Conservation (phyloP, 75 land plant genomes). For the Isoetes taiwanensis region DNA sequence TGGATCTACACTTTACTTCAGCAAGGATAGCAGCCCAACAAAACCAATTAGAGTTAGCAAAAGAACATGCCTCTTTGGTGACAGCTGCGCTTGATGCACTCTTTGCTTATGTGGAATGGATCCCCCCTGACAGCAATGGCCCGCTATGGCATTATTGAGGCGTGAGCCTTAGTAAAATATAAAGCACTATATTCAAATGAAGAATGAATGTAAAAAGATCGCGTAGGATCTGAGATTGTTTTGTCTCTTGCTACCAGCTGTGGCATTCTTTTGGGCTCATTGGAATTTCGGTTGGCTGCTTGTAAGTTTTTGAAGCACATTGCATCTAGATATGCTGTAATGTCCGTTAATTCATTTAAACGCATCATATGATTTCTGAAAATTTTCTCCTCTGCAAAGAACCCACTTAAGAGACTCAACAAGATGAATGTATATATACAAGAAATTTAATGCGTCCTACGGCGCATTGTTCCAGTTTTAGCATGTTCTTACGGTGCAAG, state of each 20-base stretch:
- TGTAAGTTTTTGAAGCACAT: conserved; percentile 86
- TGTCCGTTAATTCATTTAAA: too few relatives aligned
- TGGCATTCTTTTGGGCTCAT: conserved; percentile 45
- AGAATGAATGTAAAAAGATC: too few relatives aligned
- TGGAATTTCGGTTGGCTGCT: conserved; percentile 73
- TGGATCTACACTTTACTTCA: conserved; percentile 65
- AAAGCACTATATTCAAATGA: too few relatives aligned
- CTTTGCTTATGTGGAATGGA: conserved; percentile 96
- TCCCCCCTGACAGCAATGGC: conserved; percentile 69
- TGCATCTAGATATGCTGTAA: conserved; percentile 69
- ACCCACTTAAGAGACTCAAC: too few relatives aligned
- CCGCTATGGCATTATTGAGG: conserved; percentile 55
- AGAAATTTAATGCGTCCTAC: too few relatives aligned
- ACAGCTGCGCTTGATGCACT: conserved; percentile 75
- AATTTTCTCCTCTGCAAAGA: too few relatives aligned
- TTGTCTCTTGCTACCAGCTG: conserved; percentile 64
- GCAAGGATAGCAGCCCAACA: conserved; percentile 36
- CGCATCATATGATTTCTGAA: too few relatives aligned
- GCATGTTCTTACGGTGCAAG: too few relatives aligned
- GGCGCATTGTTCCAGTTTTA: too few relatives aligned
- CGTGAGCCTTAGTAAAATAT: conserved; percentile 30
- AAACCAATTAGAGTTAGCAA: conserved; percentile 51
- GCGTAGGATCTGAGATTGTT: too few relatives aligned
- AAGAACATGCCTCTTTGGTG: conserved; percentile 70
- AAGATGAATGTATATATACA: too few relatives aligned